Conservation (phyloP, 192 early-diverging fungal species). For the Podila epigama region DNA sequence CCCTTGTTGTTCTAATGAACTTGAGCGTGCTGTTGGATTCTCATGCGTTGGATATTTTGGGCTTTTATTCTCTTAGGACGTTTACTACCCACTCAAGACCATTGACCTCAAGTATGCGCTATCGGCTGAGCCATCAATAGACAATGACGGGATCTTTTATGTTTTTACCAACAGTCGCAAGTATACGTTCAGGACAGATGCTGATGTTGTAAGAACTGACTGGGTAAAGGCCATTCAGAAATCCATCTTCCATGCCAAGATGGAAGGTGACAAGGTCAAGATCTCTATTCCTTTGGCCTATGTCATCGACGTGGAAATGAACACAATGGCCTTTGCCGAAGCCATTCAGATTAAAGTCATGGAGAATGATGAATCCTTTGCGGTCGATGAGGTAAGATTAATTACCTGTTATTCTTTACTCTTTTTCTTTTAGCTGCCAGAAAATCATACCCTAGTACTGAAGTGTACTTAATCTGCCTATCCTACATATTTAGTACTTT, state of each 20-base stretch:
- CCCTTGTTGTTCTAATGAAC: neutral
- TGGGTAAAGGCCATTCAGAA: constrained; percentile 67
- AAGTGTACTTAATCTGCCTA: too few species aligned
- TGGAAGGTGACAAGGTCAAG: constrained; percentile 65
- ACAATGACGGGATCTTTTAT: constrained; percentile 50
- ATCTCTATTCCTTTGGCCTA: constrained; percentile 63
- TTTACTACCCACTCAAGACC: constrained; percentile 64
- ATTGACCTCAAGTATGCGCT: constrained; percentile 68
- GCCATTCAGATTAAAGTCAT: constrained; percentile 59
- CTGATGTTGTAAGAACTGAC: constrained; percentile 56
- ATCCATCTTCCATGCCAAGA: constrained; percentile 65
- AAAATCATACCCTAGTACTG: too few species aligned
- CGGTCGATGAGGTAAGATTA: constrained; percentile 62
- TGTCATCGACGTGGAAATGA: constrained; percentile 60
- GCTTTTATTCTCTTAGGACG: constrained; percentile 40
- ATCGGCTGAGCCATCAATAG: constrained; percentile 53
- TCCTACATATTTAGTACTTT: constrained; percentile 54
- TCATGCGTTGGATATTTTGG: neutral
- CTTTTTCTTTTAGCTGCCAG: neutral
- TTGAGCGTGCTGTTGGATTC: too few species aligned
- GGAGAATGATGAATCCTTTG: constrained; percentile 58
- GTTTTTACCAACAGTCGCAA: constrained; percentile 59
- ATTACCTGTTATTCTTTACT: neutral
- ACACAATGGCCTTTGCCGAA: constrained; percentile 58
- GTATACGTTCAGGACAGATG: constrained; percentile 67